Percentiles rank a stretch among this genome's conserved stretches.
Evolutionary conservation across 1,284 basidiomycete genomes (phyloP).

Genomic region (Ceratobasidium sp.): DNA sequence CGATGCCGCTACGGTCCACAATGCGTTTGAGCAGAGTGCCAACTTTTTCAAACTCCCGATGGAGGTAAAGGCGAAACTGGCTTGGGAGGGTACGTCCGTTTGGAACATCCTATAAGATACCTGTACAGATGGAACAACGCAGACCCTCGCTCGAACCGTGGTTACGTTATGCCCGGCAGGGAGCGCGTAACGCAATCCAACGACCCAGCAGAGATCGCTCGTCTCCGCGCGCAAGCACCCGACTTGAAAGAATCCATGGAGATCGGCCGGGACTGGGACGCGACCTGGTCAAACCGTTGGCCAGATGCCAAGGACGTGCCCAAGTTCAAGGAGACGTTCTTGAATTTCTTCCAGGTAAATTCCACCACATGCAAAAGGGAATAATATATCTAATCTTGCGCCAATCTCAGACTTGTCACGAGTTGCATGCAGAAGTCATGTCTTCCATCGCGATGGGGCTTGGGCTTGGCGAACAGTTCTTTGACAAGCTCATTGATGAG

Average conservation of each 20-base stretch:
- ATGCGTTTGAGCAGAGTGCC: constrained; percentile 69
- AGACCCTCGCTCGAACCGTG: constrained; percentile 81
- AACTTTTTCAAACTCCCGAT: constrained; percentile 73
- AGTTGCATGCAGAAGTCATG: constrained; percentile 77
- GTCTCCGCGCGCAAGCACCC: constrained; percentile 71
- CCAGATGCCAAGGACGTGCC: constrained; percentile 68
- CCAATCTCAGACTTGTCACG: constrained; percentile 67
- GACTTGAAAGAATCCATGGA: constrained; percentile 71
- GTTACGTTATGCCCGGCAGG: constrained; percentile 78
- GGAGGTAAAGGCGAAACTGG: constrained; percentile 68
- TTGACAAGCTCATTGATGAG: constrained; percentile 73
- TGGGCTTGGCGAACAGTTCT: constrained; percentile 71
- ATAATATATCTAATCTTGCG: not conserved
- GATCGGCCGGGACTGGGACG: constrained; percentile 68
- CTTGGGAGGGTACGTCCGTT: constrained; percentile 61
- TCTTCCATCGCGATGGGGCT: constrained; percentile 80
- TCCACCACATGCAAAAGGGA: constrained; percentile 5
- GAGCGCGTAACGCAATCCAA: constrained; percentile 79
- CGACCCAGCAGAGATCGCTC: constrained; percentile 73
- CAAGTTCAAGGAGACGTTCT: constrained; percentile 71
- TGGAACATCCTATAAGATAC: not conserved
- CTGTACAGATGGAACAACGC: not conserved
- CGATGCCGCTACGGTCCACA: constrained; percentile 58
- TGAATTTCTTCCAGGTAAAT: constrained; percentile 71
- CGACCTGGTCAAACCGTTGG: constrained; percentile 67